phyloP scores from a whole-genome alignment of 768 basidiomycete species.

The Mycena metata region DNA sequence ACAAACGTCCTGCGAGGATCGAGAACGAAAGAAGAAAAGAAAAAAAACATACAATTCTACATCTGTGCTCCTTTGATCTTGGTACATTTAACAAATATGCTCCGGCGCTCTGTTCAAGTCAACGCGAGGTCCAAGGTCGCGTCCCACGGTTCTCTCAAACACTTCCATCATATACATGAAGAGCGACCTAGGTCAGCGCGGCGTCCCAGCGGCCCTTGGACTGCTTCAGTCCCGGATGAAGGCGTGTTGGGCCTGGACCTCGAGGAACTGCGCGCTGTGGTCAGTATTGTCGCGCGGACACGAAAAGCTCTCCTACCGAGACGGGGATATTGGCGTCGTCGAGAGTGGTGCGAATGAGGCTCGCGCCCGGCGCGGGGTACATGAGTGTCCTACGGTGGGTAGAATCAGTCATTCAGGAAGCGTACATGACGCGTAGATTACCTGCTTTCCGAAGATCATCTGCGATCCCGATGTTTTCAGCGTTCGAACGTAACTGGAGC shows the following conservation, averaged over 20 bases:
- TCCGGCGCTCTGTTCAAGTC: constrained; percentile 65
- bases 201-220: constrained; percentile 98
- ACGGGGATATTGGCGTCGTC: constrained; percentile 83
- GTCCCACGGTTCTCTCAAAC: constrained; percentile 88
- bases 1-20: too few species aligned
- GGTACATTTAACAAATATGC: constrained; percentile 76
- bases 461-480: constrained; percentile 44
- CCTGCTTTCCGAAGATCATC: constrained; percentile 98
- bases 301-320: constrained; percentile 66
- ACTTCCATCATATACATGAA: constrained; percentile 94
- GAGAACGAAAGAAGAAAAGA: too few species aligned
- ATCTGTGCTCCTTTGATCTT: too few species aligned
- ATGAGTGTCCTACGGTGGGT: constrained; percentile 85
- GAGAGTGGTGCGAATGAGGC: constrained; percentile 82
- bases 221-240: constrained; percentile 93
- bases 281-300: background rate
- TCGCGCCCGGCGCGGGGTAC: constrained; percentile 90
- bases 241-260: constrained; percentile 97
- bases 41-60: too few species aligned
- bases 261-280: constrained; percentile 74
- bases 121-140: constrained; percentile 83
- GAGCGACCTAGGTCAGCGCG: constrained; percentile 82
- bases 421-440: constrained; percentile 37
- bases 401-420: background rate
- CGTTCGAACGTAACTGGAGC: background rate